Evolutionary conservation across 2,329 filamentous ascomycete species (phyloP), one percentile per base, ranked within the genome.

Genomic region (Fusarium floridanum): DNA sequence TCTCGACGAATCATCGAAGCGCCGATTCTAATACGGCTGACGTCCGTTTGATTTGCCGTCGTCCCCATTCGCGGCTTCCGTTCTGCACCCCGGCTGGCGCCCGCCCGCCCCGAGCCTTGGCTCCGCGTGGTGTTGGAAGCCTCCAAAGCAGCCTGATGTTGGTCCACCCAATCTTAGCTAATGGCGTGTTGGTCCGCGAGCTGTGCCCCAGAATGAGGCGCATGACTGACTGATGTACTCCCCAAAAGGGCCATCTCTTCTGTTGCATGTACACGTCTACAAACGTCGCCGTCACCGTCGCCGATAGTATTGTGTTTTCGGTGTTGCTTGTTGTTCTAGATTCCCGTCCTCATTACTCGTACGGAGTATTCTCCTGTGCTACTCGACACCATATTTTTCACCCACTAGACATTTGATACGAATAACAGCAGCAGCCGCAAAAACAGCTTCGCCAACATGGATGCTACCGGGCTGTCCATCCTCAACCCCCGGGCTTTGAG

Each of bases 401-500:
- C 53, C 34, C 34, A 32, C 6, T 9, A 16, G 20, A 39, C 61
- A 37, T 53, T 36, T 17, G 36, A 67, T 56, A 53, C 43, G 36
- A 64, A 43, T 20, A 50, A 39, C 16, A 67, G 32, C 48, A 67
- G 53, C 59, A 62, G 36, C 39, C n/a, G 27, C 53, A 45, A 48
- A 43, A 62, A 37, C 37, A 66, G 34, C 41, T 24, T 29, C 59
- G 61, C 29, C 63, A 74, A 55, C 41, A 83, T 82, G 81, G 77
- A 80, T 39, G 34, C 67, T 36, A 55, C 67, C 34, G 70, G 74
- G 37, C 77, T 86, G 36, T 88, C 87, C 11, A 82, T 89, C 56
- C 77, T 87, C 70, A 89, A 89, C 76, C 80, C 86, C 11, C 77
- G 79, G 29, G 83, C 87, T 12, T 68, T 67, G 16, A 81, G 77